Evolutionary conservation across 192 early-diverging fungal genomes (phyloP), one percentile per base, ranked within the genome.

Genomic region (Rhizoclosmatium globosum): DNA sequence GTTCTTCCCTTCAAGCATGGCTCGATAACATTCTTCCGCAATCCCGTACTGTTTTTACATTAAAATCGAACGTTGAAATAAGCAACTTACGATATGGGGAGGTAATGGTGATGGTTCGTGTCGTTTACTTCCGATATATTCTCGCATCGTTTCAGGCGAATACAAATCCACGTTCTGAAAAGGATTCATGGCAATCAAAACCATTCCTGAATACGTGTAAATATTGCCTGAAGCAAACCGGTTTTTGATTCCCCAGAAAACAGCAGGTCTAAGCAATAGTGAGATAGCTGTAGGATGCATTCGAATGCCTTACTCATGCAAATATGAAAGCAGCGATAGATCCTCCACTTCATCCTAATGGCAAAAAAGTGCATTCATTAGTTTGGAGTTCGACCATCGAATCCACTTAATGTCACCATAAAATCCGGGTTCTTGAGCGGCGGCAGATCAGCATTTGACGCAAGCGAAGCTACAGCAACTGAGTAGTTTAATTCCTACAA

Each of bases 181-280:
- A 2, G 96, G 96, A 79, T 97, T 97, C 67, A 94, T 90, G 42
- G 96, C 96, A 70, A 97, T 95, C 62, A 97, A 84, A 47, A 96
- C 96, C 65, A 96, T 96, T 65, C 96, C 96, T 39, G 96, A 97
- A 78, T 97, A 96, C 17, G 96, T 97, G 83, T 97, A 97, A 78
- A 97, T 97, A 76, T 74, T 17, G 6, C 48, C 50, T 11, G 61
- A 19, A 4, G 21, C 31, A 50, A 80, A 80, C 38, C 79, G 17
- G 60, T 65, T 74, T 60, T 75, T 74, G 65, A 80, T 71, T 23
- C 79, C 79, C 64, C 46, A 80, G 66, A 80, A 80, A 1, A 80
- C 72, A 21, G 72, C 79, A 17, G 79, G 71, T 46, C 78, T 79
- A 65, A 21, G 46, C n/a, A n/a, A 13, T 53, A 39, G 19, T 19